phyloP scores from a whole-genome alignment of 306 rosid genomes.

The Inga laurina region DNA sequence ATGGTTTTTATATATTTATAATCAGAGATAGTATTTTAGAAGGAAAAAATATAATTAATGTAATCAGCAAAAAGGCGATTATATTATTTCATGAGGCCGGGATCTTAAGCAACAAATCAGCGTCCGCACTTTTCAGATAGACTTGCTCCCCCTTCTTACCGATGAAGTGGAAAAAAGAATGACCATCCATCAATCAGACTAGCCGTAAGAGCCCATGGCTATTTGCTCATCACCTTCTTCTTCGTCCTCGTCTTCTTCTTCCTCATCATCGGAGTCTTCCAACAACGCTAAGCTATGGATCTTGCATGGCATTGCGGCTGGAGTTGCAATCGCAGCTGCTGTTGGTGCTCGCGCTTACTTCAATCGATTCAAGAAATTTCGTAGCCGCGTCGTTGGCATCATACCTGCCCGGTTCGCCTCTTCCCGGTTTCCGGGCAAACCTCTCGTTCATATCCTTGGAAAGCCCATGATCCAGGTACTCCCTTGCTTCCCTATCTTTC shows the following conservation, averaged over 20 bases:
- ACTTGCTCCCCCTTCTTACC: background rate
- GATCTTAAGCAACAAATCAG: background rate
- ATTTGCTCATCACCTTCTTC: slow-evolving; percentile 35
- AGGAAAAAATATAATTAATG: background rate
- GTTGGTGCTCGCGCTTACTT: slow-evolving; percentile 68
- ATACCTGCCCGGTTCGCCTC: slow-evolving; percentile 97
- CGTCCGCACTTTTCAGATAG: background rate
- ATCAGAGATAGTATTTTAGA: background rate
- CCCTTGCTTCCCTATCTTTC: background rate
- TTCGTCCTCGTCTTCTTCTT: background rate
- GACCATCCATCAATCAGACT: background rate
- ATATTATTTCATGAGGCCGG: background rate
- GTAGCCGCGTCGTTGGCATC: slow-evolving; percentile 86
- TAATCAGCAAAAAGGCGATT: background rate
- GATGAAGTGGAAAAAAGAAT: background rate
- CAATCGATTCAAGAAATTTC: slow-evolving; percentile 57
- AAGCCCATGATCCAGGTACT: slow-evolving; percentile 96
- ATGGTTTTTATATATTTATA: too few species aligned
- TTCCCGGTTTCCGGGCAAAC: slow-evolving; percentile 80
- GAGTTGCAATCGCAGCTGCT: slow-evolving; percentile 75
- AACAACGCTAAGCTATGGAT: slow-evolving; percentile 65
- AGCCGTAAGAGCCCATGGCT: slow-evolving; percentile 30
- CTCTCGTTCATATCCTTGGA: slow-evolving; percentile 87
- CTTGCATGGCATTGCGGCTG: slow-evolving; percentile 70
- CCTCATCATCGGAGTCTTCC: slow-evolving; percentile 55